A percentile compares a stretch with the other conserved stretches of the same genome.
Evolutionary conservation across 2,329 filamentous ascomycete species (phyloP).

Genomic region (Epichloe bromicola): DNA sequence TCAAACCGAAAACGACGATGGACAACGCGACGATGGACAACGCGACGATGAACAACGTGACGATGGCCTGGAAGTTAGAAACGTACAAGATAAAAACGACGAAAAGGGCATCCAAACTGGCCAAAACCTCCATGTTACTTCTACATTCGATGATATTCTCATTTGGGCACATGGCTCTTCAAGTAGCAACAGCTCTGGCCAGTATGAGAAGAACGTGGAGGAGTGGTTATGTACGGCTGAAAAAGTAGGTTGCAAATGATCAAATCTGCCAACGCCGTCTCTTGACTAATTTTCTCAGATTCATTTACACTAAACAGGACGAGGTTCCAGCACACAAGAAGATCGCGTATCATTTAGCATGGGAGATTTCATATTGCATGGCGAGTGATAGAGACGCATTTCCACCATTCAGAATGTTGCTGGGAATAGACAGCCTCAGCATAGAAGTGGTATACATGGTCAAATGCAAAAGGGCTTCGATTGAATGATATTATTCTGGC

Average conservation of each 20-base stretch:
- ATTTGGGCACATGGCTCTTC: slow-evolving; percentile 74
- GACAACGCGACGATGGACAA: slow-evolving; percentile 15
- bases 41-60: slow-evolving; percentile 18
- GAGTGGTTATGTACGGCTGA: slow-evolving; percentile 72
- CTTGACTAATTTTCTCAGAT: neutral
- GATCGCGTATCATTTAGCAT: neutral
- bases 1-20: slow-evolving; percentile 23
- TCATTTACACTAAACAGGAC: neutral
- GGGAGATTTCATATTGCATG: neutral
- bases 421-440: neutral
- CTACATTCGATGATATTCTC: slow-evolving; percentile 59
- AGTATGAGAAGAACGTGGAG: slow-evolving; percentile 59
- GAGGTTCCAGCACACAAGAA: neutral
- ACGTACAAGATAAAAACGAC: slow-evolving; percentile 12
- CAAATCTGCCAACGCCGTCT: neutral
- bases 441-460: neutral
- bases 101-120: slow-evolving; percentile 14
- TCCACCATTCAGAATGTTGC: neutral
- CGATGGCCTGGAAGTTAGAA: slow-evolving; percentile 14
- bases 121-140: slow-evolving; percentile 32
- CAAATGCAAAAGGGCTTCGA: neutral
- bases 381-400: neutral
- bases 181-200: slow-evolving; percentile 49
- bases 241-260: slow-evolving; percentile 31
- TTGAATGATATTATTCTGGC: too few species aligned